Conservation (phyloP, 2,329 filamentous ascomycete species). For the Pestalotiopsis sp. region DNA sequence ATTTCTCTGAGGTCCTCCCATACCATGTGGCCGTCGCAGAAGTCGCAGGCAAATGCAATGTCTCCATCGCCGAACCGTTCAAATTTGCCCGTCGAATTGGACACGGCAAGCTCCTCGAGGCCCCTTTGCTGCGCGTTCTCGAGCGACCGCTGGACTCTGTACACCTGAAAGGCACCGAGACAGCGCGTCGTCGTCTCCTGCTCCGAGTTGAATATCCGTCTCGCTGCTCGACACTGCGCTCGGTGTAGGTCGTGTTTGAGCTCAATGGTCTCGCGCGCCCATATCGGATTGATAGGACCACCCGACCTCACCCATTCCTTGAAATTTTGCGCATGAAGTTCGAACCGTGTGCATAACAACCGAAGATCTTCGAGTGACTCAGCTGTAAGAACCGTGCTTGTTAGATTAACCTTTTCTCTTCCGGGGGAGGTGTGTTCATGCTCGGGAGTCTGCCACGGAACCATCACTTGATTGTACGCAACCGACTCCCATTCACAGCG, state of each 20-base stretch:
- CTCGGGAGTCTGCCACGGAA: not conserved
- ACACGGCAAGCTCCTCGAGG: slow-evolving; percentile 53
- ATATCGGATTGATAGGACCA: slow-evolving; percentile 58
- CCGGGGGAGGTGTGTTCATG: not conserved
- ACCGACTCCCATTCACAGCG: not conserved
- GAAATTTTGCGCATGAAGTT: slow-evolving; percentile 51
- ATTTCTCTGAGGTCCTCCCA: slow-evolving; percentile 60
- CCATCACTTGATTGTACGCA: not conserved
- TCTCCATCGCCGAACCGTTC: slow-evolving; percentile 57
- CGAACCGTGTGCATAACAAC: slow-evolving; percentile 46
- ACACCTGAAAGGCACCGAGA: slow-evolving; percentile 58
- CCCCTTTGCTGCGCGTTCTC: slow-evolving; percentile 22
- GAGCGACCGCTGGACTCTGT: slow-evolving; percentile 48
- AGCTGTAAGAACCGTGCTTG: slow-evolving; percentile 36
- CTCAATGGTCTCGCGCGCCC: slow-evolving; percentile 54
- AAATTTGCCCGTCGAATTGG: slow-evolving; percentile 57
- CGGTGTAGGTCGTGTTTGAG: slow-evolving; percentile 57
- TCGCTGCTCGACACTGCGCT: slow-evolving; percentile 59
- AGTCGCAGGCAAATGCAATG: slow-evolving; percentile 63
- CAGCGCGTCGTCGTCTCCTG: slow-evolving; percentile 52
- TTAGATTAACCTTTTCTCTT: slow-evolving; percentile 23
- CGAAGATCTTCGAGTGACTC: slow-evolving; percentile 56
- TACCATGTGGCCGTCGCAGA: slow-evolving; percentile 61
- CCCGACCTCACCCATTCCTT: slow-evolving; percentile 58
- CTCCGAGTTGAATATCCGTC: slow-evolving; percentile 56